Percentiles rank a stretch among this genome's conserved stretches.
These are phyloP conservation scores for Aspergillus costaricaensis DNA, from an alignment of 2,329 filamentous ascomycete species.

Conservation along the genomic window DNA sequence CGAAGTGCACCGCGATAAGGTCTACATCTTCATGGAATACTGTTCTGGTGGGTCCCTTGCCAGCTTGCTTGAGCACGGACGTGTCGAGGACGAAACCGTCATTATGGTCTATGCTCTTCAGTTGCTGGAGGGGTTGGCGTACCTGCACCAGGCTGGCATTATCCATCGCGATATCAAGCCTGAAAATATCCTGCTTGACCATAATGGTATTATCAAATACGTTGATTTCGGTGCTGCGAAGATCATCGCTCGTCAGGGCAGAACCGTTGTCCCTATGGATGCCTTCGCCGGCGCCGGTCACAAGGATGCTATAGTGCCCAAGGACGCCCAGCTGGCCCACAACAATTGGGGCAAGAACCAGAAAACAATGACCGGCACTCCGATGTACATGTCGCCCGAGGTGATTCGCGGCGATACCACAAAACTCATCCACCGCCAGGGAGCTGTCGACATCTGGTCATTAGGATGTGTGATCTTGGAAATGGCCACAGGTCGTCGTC, in stretches of 20 bases:
- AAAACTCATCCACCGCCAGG: conserved; percentile 72
- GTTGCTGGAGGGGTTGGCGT: conserved; percentile 88
- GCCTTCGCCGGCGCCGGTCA: conserved; percentile 52
- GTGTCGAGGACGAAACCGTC: conserved; percentile 96
- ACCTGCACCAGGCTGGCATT: conserved; percentile 88
- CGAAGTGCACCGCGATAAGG: conserved; percentile 95
- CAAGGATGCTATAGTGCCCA: conserved; percentile 34
- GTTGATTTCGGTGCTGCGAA: conserved; percentile 98
- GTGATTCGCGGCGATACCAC: conserved; percentile 88
- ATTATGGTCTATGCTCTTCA: conserved; percentile 96
- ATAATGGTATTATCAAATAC: conserved; percentile 98
- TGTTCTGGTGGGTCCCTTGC: conserved; percentile 94
- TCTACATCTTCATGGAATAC: conserved; percentile 99
- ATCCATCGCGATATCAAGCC: conserved; percentile 98
- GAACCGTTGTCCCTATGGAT: conserved; percentile 72
- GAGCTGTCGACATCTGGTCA: conserved; percentile 93
- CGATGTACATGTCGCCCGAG: conserved; percentile 99
- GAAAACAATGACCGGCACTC: conserved; percentile 94
- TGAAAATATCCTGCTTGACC: conserved; percentile 94
- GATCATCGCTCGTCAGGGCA: conserved; percentile 90
- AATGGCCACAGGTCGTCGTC: conserved; percentile 92
- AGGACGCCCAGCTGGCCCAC: conserved; percentile 33
- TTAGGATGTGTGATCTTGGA: conserved; percentile 95
- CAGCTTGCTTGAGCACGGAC: conserved; percentile 85
- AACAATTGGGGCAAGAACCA: conserved; percentile 57